Conservation (phyloP, 768 basidiomycete species). For the Tricholoma sp. region DNA sequence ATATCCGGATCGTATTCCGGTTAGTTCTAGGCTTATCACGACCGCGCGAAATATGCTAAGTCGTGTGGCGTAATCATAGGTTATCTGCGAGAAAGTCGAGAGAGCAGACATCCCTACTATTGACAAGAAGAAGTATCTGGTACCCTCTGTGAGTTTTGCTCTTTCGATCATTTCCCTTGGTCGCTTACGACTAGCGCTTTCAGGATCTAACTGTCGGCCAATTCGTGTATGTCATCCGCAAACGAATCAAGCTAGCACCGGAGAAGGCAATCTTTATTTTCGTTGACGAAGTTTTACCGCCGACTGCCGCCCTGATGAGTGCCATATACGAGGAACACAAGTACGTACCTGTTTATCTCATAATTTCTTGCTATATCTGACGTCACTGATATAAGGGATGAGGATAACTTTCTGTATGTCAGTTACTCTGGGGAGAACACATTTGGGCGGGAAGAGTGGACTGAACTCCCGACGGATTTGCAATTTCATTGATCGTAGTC, state of each 20-base stretch:
- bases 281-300: conserved; percentile 97
- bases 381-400: conserved; percentile 61
- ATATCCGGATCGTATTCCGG: conserved; percentile 97
- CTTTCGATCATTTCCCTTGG: conserved; percentile 6
- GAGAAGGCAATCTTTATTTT: conserved; percentile 99
- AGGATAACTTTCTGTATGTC: conserved; percentile 98
- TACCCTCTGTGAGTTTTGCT: conserved; percentile 76
- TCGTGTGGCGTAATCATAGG: conserved; percentile 42
- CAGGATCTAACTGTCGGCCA: conserved; percentile 97
- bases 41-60: not conserved
- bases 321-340: conserved; percentile 99
- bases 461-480: conserved; percentile 42
- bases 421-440: conserved; percentile 99
- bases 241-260: conserved; percentile 98
- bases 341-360: conserved; percentile 42
- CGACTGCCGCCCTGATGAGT: conserved; percentile 97
- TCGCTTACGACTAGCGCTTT: not conserved
- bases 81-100: conserved; percentile 99
- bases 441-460: conserved; percentile 61
- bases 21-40: conserved; percentile 36
- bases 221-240: conserved; percentile 99
- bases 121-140: conserved; percentile 99
- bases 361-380: conserved; percentile 18
- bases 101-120: conserved; percentile 98
- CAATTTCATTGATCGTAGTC: conserved; percentile 18